Base-by-base conservation (phyloP, 495 filamentous ascomycete species). In the Penicillium robsamsonii region DNA sequence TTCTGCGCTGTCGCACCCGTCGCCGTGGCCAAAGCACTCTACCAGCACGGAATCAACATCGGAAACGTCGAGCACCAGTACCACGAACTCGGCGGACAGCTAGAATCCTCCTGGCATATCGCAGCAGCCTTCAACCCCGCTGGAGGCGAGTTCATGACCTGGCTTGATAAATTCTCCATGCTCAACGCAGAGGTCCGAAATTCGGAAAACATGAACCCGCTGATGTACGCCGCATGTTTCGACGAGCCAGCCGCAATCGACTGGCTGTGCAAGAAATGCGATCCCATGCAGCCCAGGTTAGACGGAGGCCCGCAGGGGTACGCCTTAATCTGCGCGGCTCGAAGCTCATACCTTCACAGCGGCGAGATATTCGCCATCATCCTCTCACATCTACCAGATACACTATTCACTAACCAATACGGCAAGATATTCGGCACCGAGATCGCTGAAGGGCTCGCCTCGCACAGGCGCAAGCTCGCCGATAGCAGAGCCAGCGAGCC, bases 101-200 rank as follows among this genome's bases (percentile, higher is more conserved):
- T 51, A 17, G 48, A 51, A 37, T 24, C 31, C 3, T 51, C 48
- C 33, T 51, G 48, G 48, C 48, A 51, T 15, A 51, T 51, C 20
- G 48, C 48, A 4, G 48, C 48, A 41, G 48, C 48, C 13, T 51
- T 51, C 48, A 51, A 51, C 24, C 48, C 48, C 6, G 24, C 22
- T 13, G 48, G 31, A 9, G 20, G 20, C 12, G 33, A 15, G 0
- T 40, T 51, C 22, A 40, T 51, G 33, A 15, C 25, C 5, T 51
- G 33, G 30, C 48, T 51, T 15, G 20, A 17, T 1, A 51, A 51
- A 24, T 40, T 27, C 20, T 51, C 48, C 6, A 25, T 40, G 15
- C 48, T 51, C 31, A 27, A 15, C 1, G 15, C 48, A 5, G 24
- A 29, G 0, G 9, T 25, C 24, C 31, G 35, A 10, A 51, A 51